Evolutionary conservation across 1,284 basidiomycete genomes (phyloP), one percentile per base, ranked within the genome.

Genomic region (Cutaneotrichosporon dermatis): DNA sequence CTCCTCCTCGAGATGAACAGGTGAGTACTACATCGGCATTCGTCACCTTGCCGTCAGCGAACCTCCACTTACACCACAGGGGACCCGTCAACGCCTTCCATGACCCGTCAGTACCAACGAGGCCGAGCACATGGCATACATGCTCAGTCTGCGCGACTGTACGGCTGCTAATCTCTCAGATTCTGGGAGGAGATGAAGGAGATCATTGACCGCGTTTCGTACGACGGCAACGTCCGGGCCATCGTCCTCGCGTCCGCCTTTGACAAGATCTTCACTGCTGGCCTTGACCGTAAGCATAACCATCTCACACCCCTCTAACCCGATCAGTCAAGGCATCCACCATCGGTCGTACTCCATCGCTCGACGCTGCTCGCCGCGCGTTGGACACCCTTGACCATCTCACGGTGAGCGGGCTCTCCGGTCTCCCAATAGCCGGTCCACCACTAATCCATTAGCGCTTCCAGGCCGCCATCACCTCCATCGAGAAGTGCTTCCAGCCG

Each of bases 191-290:
- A 87, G 55, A 84, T 90, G 37, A 83, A 83, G 2, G 70, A 77
- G 2, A 80, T 85, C 0, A 86, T 92, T 63, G 83, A 87, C 54
- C 75, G 76, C 1, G 80, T 90, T 35, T 79, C 80, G 1, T 69
- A 75, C 10, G 83, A 86, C 44, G 79, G 82, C 0, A 82, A 85
- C 37, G 82, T 90, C 2, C 83, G 88, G 36, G 87, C 80, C 1
- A 82, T 89, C 12, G 88, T 93, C 0, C 77, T 93, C 1, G 84
- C 86, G 0, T 91, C 89, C 1, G 80, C 80, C 0, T 68, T 87
- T 0, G 84, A 86, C 0, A 90, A 87, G 71, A 73, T 85, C 11
- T 93, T 90, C 73, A 89, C 87, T 2, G 90, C 89, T 1, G 91
- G 90, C 0, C 76, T 94, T 2, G 90, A 93, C 72, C 74, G 88